Percentiles rank a stretch among this genome's conserved stretches.
Evolutionary conservation across 108 stramenopile genomes (phyloP).

Genomic region (Craspedostauros australis): DNA sequence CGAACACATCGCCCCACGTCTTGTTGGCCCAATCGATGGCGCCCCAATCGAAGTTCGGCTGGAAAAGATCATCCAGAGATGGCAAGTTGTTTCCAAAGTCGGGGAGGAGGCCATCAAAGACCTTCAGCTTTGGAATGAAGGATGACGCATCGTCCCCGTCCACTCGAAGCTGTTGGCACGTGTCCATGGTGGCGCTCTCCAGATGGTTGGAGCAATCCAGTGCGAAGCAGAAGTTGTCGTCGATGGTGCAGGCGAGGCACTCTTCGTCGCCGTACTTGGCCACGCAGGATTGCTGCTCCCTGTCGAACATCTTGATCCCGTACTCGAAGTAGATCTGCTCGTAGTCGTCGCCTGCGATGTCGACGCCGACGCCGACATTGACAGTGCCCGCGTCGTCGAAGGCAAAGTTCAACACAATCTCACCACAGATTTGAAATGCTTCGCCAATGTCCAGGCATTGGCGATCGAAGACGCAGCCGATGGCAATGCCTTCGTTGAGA

Average conservation of each 20-base stretch:
- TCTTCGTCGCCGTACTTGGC: slow-evolving; percentile 16
- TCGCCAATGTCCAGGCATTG: background rate
- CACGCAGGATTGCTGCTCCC: background rate
- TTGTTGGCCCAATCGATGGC: slow-evolving; percentile 8
- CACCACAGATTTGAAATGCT: slow-evolving; percentile 4
- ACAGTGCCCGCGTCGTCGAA: slow-evolving; percentile 5
- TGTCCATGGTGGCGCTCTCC: slow-evolving; percentile 23
- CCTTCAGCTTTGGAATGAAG: background rate
- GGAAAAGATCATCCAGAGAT: no score
- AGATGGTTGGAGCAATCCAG: slow-evolving; percentile 17
- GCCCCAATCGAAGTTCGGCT: no score
- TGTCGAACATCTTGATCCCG: slow-evolving; percentile 1
- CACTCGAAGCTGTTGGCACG: slow-evolving; percentile 14
- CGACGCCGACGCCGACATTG: slow-evolving; percentile 5
- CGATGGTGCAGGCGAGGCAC: slow-evolving; percentile 19
- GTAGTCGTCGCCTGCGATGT: slow-evolving; percentile 2
- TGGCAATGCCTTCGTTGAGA: background rate
- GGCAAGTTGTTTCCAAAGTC: slow-evolving; percentile 8
- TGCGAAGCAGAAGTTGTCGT: slow-evolving; percentile 12
- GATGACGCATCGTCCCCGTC: background rate
- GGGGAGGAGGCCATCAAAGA: slow-evolving; percentile 11
- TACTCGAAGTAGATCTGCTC: slow-evolving; percentile 22
- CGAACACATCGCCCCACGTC: no score
- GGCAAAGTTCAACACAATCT: slow-evolving; percentile 2
- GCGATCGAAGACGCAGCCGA: slow-evolving; percentile 12